Base-by-base conservation (phyloP, 139 green algal genomes). In the Chlorella sp. region DNA sequence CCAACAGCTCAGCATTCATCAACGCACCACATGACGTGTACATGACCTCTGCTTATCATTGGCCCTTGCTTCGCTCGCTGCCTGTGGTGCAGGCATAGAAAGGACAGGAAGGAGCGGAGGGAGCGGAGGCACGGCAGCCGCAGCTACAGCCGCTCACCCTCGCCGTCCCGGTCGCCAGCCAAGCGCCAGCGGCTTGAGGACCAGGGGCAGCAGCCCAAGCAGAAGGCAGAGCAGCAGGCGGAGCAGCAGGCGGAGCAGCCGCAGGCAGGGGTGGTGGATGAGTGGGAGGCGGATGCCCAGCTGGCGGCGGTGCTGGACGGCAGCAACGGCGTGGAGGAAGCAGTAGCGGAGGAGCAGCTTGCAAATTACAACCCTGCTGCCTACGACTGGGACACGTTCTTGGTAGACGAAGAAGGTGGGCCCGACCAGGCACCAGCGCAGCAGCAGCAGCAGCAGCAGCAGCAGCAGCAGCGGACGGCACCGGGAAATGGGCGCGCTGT, bases 371-470 rank as follows among this genome's bases (percentile, higher is more conserved):
- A 90, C 37, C 77, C 86, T 3, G 60, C 40, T 18, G 77, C 34
- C 28, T 90, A 81, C 37, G 86, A 90, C 60, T 90, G 86, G 86
- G 79, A 89, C 9, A 53, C 42, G 3, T 89, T 83, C 19, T 53
- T 89, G 66, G 73, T 42, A 5, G 40, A 30, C 26, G 40, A 42
- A 66, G 39, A 53, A 21, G 77, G 16, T 24, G 39, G 11, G 32
- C 12, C 32, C n/a, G 16, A 26, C 22, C 12, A 48, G 5, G 73
- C 48, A 57, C 48, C 48, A 57, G 48, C 48, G 48, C 48, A 57
- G 48, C 48, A 57, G 48, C 48, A 57, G 48, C 48, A 57, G 48
- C 48, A 57, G 48, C 48, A 57, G 48, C 48, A 57, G 48, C 48
- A 57, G 48, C 48, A 57, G 48, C 48, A 57, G 48, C 48, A 57